Evolutionary conservation across 768 basidiomycete species (phyloP), one percentile per base, ranked within the genome.

Genomic region (Trametopsis cervina): DNA sequence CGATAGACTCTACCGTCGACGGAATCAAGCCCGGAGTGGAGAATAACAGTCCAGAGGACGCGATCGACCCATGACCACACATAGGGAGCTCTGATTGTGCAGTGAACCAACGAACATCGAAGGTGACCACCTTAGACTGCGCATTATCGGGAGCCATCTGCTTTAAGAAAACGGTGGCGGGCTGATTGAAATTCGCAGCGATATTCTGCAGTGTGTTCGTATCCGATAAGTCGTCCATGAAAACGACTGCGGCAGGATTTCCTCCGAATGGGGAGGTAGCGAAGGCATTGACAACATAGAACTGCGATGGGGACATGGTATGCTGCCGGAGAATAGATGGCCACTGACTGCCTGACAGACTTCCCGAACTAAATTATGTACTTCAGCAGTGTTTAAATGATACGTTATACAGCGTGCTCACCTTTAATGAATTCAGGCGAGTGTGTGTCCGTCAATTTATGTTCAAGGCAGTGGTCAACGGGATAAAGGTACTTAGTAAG

Each of bases 141-240:
- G 64, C 57, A 4, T 57, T 51, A 10, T 56, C 11, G 56, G 51
- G 5, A 54, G 54, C 17, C 56, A 55, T 22, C 11, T 64, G 57
- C 5, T 63, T 60, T 10, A 76, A 52, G 47, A 72, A 67, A 1
- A 62, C 51, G 1, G 61, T 60, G 42, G 74, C 67, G 9, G 75
- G 75, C 46, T 77, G 75, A 46, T 70, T 70, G 23, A 79, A 62
- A 47, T 72, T 74, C 43, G 55, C 58, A 2, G 74, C 64, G 20
- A 74, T 65, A 13, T 60, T 57, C 40, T 54, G 55, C 10, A 73
- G 61, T 4, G 54, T 57, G 6, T 65, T 63, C 0, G 52, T 49
- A 6, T 70, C 51, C 4, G 56, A 47, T 25, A 56, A 46, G 2
- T 58, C 48, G 46, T 71, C 65, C 4, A 69, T 54, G 50, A 72